Conservation (phyloP, 2,329 filamentous ascomycete genomes). For the Verticillium dahliae region DNA sequence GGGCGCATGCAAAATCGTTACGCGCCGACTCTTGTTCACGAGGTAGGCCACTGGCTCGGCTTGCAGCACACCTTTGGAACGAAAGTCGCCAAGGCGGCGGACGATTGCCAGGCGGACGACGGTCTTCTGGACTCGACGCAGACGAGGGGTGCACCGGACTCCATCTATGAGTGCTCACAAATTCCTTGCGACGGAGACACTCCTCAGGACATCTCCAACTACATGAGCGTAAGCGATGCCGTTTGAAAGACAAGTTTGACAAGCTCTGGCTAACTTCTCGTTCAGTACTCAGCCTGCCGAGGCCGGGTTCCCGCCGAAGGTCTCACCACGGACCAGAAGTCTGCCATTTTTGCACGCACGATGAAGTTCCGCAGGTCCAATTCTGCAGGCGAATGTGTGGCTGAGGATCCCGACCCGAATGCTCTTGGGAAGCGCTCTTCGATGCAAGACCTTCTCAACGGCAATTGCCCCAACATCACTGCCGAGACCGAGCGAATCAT, state of each 20-base stretch:
- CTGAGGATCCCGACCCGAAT: conserved; percentile 2
- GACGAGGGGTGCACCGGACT: conserved; percentile 9
- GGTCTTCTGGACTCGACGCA: conserved; percentile 13
- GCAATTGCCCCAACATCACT: conserved; percentile 12
- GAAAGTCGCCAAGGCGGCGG: neutral
- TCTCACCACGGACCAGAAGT: conserved; percentile 17
- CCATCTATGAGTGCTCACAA: conserved; percentile 12
- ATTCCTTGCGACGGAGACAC: conserved; percentile 4
- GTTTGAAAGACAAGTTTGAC: too few relatives aligned
- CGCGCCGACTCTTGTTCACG: neutral
- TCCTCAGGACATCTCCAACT: neutral
- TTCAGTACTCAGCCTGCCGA: conserved; percentile 9
- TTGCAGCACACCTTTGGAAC: neutral
- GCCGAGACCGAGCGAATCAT: neutral
- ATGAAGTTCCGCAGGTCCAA: conserved; percentile 15
- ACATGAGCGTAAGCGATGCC: neutral
- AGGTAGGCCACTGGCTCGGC: conserved; percentile 2
- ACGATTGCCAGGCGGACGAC: conserved; percentile 10
- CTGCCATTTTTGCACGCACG: conserved; percentile 15
- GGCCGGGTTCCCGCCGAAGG: conserved; percentile 8
- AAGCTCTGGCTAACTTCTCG: neutral
- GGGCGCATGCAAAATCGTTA: neutral
- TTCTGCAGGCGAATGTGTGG: conserved; percentile 12
- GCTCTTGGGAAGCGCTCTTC: conserved; percentile 10
- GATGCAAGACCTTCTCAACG: conserved; percentile 17